Evolutionary conservation across 2,329 filamentous ascomycete genomes (phyloP).

Genomic region (Hymenoscyphus fructigenus): DNA sequence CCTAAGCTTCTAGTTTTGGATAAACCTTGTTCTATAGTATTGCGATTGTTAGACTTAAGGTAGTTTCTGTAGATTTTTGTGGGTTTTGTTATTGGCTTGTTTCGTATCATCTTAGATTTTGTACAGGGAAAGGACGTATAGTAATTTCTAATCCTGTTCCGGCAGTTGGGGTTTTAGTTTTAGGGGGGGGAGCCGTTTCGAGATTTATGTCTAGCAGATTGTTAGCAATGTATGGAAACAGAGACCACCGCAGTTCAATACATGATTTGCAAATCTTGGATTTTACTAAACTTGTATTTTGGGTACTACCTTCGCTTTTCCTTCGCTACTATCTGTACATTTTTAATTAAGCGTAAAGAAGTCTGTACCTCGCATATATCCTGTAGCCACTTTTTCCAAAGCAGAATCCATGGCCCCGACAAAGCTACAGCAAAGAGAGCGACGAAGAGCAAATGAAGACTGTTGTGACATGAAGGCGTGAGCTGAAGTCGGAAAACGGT

Average conservation of each 20-base stretch:
- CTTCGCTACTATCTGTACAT: conserved; percentile 1
- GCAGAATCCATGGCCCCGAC: not conserved
- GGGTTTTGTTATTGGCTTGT: too few relatives aligned
- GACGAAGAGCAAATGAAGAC: not conserved
- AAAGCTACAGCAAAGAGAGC: not conserved
- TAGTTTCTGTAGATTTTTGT: too few relatives aligned
- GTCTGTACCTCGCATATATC: not conserved
- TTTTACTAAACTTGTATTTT: not conserved
- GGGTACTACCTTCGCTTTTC: not conserved
- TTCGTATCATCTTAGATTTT: too few relatives aligned
- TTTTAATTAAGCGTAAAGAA: not conserved
- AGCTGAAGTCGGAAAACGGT: not conserved
- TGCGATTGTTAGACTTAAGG: too few relatives aligned
- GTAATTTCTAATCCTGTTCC: too few relatives aligned
- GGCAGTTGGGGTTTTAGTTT: too few relatives aligned
- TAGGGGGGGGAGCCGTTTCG: too few relatives aligned
- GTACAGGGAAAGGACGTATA: too few relatives aligned
- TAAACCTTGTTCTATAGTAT: too few relatives aligned
- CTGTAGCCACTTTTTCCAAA: not conserved
- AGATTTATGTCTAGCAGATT: too few relatives aligned
- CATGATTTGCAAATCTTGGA: not conserved
- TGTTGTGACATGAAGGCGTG: not conserved
- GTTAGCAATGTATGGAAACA: too few relatives aligned
- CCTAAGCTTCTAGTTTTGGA: too few relatives aligned
- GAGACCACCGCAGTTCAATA: not conserved